Conservation (phyloP, 108 stramenopile genomes). For the Hondaea fermentalgiana region DNA sequence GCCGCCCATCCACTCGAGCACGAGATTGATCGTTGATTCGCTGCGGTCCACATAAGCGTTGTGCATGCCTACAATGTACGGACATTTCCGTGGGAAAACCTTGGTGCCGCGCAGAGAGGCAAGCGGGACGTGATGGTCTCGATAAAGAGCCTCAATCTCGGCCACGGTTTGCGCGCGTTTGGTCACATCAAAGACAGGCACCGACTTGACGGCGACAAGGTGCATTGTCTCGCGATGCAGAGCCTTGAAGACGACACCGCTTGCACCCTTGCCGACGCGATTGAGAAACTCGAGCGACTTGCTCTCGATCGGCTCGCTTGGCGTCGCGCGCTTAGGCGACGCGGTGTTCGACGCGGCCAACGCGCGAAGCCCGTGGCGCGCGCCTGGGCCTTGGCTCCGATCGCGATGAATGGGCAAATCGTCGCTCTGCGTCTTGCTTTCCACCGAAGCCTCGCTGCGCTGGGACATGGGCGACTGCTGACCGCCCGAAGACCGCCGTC, state of each 20-base stretch:
- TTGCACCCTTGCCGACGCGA: conserved; percentile 50
- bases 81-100: not conserved
- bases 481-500: not conserved
- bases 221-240: conserved; percentile 48
- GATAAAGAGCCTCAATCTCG: conserved; percentile 46
- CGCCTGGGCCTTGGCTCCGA: not conserved
- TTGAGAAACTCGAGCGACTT: conserved; percentile 29
- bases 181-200: conserved; percentile 43
- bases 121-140: not conserved
- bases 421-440: not conserved
- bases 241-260: conserved; percentile 47
- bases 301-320: not conserved
- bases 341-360: not conserved
- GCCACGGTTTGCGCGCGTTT: conserved; percentile 43
- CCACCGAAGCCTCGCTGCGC: not conserved
- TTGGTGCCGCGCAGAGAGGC: not conserved
- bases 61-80: conserved; percentile 47
- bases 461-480: not conserved
- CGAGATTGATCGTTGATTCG: conserved; percentile 43
- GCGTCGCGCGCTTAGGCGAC: too few species aligned
- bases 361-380: not conserved
- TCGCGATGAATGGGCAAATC: not conserved
- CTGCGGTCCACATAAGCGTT: conserved; percentile 47
- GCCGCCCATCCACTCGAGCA: conserved; percentile 37
- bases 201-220: conserved; percentile 56